A percentile compares a stretch with the other conserved stretches of the same genome.
Evolutionary conservation across 1,284 basidiomycete genomes (phyloP).

Genomic region (Pseudozyma hubeiensis): DNA sequence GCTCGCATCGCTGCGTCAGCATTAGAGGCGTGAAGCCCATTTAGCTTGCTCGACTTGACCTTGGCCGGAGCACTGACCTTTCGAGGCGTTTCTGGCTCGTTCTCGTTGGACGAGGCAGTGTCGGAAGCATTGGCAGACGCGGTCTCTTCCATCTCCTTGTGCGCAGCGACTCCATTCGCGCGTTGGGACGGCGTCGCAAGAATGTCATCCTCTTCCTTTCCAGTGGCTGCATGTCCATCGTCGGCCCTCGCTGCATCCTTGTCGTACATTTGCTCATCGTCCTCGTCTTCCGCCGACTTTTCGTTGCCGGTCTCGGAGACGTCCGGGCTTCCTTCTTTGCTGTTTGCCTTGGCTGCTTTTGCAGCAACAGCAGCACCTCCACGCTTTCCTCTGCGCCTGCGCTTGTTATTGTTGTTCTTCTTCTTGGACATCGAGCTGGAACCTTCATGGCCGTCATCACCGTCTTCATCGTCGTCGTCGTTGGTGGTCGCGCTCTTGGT

Average conservation of each 20-base stretch:
- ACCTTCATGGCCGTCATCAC: conserved; percentile 21
- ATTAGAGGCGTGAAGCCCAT: conserved; percentile 6
- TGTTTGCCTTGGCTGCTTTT: conserved; percentile 74
- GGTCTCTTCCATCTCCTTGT: conserved; percentile 8
- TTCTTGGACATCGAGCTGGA: conserved; percentile 29
- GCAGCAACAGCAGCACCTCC: conserved; percentile 58
- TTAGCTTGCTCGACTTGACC: conserved; percentile 12
- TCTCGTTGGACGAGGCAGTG: conserved; percentile 33
- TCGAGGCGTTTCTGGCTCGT: conserved; percentile 31
- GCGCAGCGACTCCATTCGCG: conserved; percentile 6
- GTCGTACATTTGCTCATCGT: conserved; percentile 24
- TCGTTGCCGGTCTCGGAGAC: conserved; percentile 64
- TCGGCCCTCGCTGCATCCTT: conserved; percentile 8
- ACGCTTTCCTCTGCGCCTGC: conserved; percentile 64
- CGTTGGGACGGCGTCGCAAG: conserved; percentile 15
- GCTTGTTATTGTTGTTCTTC: conserved; percentile 46
- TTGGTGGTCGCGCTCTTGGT: conserved; percentile 4
- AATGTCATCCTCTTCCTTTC: neutral
- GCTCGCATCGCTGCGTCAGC: conserved; percentile 16
- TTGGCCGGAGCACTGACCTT: conserved; percentile 4
- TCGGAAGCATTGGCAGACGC: conserved; percentile 15
- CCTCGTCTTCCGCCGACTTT: conserved; percentile 68
- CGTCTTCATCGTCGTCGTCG: conserved; percentile 39
- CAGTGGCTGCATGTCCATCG: neutral
- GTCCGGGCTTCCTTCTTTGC: conserved; percentile 68